Evolutionary conservation across 805 yeast genomes (phyloP), one percentile per base, ranked within the genome.

Genomic region (Hanseniaspora singularis): DNA sequence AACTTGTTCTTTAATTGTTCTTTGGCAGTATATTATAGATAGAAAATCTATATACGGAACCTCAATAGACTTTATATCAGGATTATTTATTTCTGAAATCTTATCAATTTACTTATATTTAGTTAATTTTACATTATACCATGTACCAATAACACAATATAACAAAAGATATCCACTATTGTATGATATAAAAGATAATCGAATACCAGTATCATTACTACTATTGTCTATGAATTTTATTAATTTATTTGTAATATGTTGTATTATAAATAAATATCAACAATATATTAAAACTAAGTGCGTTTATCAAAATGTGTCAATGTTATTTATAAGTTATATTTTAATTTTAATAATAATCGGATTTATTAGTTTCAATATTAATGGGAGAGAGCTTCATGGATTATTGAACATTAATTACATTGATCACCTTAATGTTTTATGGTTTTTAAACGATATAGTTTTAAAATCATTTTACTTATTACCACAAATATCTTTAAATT

Each of bases 401-500:
- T 51, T 43, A 26, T 54, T 55, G 49, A 67, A 67, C 0, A 38
- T 69, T 1, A 62, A 58, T 42, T 53, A 56, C 23, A 51, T 72
- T 18, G 78, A 74, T 50, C 57, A 66, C 27, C 50, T 69, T 3
- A 71, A 71, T 45, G 63, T 51, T 37, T 10, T 68, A 3, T 70
- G 74, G 75, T 49, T 67, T 0, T 33, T 60, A 1, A 60, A 62
- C 10, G 60, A 61, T 30, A 40, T 24, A 20, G 7, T 57, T 9
- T 24, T 60, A 0, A 51, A 52, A 1, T 30, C 58, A 1, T 33
- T 64, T 20, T 61, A 61, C 43, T 56, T 62, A 34, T 23, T 64
- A 3, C 76, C 78, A 0, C 76, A 72, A 41, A 40, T 68, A 2
- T 53, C 62, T 9, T 51, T 69, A 46, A 69, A 68, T 51, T 67